Conservation (phyloP, 129 eudicot genomes). For the Centaurea solstitialis region DNA sequence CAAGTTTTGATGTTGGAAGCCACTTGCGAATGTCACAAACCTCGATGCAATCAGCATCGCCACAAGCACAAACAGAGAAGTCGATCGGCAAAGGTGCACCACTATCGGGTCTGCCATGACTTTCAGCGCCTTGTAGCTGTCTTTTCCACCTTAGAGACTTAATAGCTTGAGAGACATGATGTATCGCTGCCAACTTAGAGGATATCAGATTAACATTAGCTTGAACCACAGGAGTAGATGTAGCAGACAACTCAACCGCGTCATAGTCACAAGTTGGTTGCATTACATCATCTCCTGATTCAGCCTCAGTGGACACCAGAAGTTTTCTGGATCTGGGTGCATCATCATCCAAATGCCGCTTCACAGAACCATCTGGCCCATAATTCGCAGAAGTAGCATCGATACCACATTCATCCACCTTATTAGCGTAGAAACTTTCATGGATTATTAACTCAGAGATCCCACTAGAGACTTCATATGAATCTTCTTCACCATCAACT, state of each 20-base stretch:
- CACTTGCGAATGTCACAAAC: constrained; percentile 92
- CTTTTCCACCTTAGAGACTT: constrained; percentile 90
- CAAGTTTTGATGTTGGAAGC: constrained; percentile 91
- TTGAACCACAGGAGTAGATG: constrained; percentile 40
- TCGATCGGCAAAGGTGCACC: constrained; percentile 32
- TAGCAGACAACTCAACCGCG: constrained; percentile 15
- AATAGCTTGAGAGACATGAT: constrained; percentile 97
- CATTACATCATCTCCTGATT: constrained; percentile 21
- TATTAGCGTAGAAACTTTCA: constrained; percentile 34
- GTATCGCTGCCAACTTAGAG: constrained; percentile 86
- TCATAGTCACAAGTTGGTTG: constrained; percentile 25
- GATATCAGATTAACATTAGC: constrained; percentile 56
- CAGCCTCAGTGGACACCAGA: constrained; percentile 27
- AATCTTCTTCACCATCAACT: constrained; percentile 70
- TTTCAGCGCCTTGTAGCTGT: constrained; percentile 54
- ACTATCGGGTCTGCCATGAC: constrained; percentile 29
- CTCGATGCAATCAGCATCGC: constrained; percentile 91
- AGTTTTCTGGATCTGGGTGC: constrained; percentile 25
- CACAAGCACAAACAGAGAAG: constrained; percentile 92
- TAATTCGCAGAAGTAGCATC: constrained; percentile 15
- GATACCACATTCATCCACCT: constrained; percentile 27
- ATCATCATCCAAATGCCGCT: constrained; percentile 11
- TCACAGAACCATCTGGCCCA: constrained; percentile 20
- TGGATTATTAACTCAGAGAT: constrained; percentile 49
- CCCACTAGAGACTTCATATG: constrained; percentile 52